A percentile compares a stretch with the other conserved stretches of the same genome.
These are phyloP conservation scores for Tetrahymena thermophila DNA, from an alignment of 73 alveolate species.

Conservation along the genomic window DNA sequence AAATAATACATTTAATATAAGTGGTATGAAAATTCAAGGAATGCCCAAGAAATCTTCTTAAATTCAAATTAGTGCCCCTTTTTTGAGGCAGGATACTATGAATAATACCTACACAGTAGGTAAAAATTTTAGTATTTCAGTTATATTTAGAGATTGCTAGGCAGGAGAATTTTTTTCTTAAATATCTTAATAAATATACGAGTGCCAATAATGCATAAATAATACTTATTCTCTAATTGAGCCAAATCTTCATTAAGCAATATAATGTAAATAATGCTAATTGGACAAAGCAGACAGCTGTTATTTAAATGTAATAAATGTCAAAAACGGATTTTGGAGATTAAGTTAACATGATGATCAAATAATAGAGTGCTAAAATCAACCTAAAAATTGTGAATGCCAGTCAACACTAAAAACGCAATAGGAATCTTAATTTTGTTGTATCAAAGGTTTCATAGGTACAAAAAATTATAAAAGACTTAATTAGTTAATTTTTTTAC, in stretches of 20 bases:
- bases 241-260: not conserved
- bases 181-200: not conserved
- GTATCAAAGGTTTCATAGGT: not conserved
- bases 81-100: too few relatives aligned
- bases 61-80: not conserved
- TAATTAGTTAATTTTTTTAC: too few relatives aligned
- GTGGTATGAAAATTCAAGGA: not conserved
- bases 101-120: not conserved
- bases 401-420: too few relatives aligned
- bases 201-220: not conserved
- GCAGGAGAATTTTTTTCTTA: not conserved
- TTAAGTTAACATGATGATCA: not conserved
- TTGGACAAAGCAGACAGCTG: not conserved
- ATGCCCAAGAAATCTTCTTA: not conserved
- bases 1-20: too few relatives aligned
- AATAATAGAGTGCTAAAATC: not conserved
- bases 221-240: not conserved
- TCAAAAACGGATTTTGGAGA: not conserved
- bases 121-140: not conserved
- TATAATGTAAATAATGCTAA: not conserved
- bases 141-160: not conserved
- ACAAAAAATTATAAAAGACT: too few relatives aligned
- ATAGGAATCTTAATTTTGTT: too few relatives aligned
- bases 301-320: too few relatives aligned
- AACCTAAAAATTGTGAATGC: not conserved